Evolutionary conservation across 371 early-diverging fungal species (phyloP), one percentile per base, ranked within the genome.

Genomic region (Fennellomyces sp.): DNA sequence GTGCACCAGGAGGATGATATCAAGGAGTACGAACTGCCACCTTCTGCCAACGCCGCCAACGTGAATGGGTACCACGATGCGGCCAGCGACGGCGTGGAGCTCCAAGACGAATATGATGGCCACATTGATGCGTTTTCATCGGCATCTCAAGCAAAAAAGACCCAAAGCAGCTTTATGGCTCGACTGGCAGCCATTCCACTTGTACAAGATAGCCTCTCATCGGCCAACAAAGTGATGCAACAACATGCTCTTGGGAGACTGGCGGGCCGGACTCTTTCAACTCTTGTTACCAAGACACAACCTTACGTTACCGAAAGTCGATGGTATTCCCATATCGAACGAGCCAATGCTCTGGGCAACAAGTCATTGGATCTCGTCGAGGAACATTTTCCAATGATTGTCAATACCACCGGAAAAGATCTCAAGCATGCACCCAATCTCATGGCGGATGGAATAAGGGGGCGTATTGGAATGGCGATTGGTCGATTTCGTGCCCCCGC

Each of bases 281-380:
- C 54, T 5, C 54, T 54, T 35, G 13, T 21, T 15, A 6, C 30
- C 5, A 5, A 19, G 6, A 39, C 54, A 0, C 36, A n/a, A 31
- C 17, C 54, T 1, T 54, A 54, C 39, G 28, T 54, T 27, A 19
- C 45, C 2, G 28, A 50, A 17, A 39, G 39, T 26, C 36, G 41
- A 27, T 38, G 23, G 54, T 27, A 36, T 35, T 15, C 39, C 1
- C 54, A 54, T 26, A 7, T 36, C 8, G 75, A 76, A 49, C 79
- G 65, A 23, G 84, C 83, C 6, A 90, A 92, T 65, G 65, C 75
- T 5, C 71, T 88, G 23, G 91, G 88, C n/a, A 78, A 81, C 51
- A 72, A 78, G 48, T 88, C 90, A 2, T 73, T 92, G 13, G 89
- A 90, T 60, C 56, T 79, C 19, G 57, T 92, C 33, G 85, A 90